Evolutionary conservation across 768 basidiomycete genomes (phyloP).

Genomic region (Termitomyces sp.): DNA sequence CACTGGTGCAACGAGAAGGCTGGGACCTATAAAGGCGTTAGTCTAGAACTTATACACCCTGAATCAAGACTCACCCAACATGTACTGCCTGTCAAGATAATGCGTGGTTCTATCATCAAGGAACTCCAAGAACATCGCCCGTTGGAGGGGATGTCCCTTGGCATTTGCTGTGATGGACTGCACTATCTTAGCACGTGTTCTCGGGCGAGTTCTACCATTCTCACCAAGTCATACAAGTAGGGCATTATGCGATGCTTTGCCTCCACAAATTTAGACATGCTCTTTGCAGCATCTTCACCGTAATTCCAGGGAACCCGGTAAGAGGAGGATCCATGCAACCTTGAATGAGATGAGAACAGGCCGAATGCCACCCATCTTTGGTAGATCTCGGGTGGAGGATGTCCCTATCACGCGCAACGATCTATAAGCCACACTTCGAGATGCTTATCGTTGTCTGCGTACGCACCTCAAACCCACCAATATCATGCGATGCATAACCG

Average conservation of each 20-base stretch:
- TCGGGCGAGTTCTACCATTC: conserved; percentile 6
- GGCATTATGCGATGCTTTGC: conserved; percentile 72
- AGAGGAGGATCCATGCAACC: conserved; percentile 66
- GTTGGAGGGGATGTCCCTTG: conserved; percentile 51
- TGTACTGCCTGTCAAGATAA: conserved; percentile 54
- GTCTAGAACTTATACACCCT: neutral
- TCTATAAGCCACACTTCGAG: neutral
- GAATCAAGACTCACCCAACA: conserved; percentile 29
- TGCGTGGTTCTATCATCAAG: conserved; percentile 53
- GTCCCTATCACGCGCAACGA: conserved; percentile 34
- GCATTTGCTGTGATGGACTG: conserved; percentile 47
- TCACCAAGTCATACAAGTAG: conserved; percentile 54
- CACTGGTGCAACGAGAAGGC: conserved; percentile 57
- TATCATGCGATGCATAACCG: conserved; percentile 68
- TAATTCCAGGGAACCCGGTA: conserved; percentile 78
- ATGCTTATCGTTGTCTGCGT: neutral
- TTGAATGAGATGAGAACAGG: conserved; percentile 69
- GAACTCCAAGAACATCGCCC: conserved; percentile 67
- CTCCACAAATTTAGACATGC: conserved; percentile 56
- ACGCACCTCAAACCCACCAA: conserved; percentile 67
- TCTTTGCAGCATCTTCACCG: conserved; percentile 61
- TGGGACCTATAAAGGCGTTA: conserved; percentile 33
- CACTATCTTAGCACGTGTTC: neutral
- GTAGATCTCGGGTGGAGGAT: conserved; percentile 62
- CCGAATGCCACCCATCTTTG: conserved; percentile 77